phyloP scores from a whole-genome alignment of 768 basidiomycete genomes.

The Tylopilus intermedius region DNA sequence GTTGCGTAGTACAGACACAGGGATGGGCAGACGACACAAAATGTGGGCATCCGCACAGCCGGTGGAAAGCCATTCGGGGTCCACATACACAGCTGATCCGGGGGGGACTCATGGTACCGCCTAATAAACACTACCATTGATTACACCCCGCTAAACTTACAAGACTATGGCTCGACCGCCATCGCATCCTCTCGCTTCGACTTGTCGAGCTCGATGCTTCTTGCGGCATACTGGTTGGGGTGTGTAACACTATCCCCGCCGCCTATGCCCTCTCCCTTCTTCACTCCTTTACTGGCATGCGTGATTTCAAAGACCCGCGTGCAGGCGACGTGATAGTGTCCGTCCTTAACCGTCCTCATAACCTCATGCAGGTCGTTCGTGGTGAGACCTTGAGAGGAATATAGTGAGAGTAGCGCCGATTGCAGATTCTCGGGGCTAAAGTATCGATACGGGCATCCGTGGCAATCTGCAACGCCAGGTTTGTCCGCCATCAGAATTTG shows the following conservation, averaged over 20 bases:
- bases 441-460: slow-evolving; percentile 93
- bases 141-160: not conserved
- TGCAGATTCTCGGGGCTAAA: slow-evolving; percentile 81
- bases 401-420: slow-evolving; percentile 64
- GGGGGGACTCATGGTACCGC: slow-evolving; percentile 20
- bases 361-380: slow-evolving; percentile 77
- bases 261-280: slow-evolving; percentile 86
- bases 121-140: not conserved
- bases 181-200: slow-evolving; percentile 40
- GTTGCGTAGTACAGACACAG: not conserved
- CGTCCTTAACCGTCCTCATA: slow-evolving; percentile 67
- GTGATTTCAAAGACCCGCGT: slow-evolving; percentile 96
- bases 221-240: slow-evolving; percentile 86
- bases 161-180: slow-evolving; percentile 31
- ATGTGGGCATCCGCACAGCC: slow-evolving; percentile 12
- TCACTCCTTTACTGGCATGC: slow-evolving; percentile 64
- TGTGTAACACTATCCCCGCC: slow-evolving; percentile 85
- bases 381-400: slow-evolving; percentile 60
- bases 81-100: not conserved
- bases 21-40: slow-evolving; percentile 29
- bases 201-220: slow-evolving; percentile 63
- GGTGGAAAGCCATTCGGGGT: slow-evolving; percentile 12
- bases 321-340: slow-evolving; percentile 93
- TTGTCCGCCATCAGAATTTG: slow-evolving; percentile 70
- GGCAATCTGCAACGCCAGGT: slow-evolving; percentile 63